Percentiles rank a stretch among this genome's conserved stretches.
Evolutionary conservation across 306 rosid genomes (phyloP).

Genomic region (Spatholobus suberectus): DNA sequence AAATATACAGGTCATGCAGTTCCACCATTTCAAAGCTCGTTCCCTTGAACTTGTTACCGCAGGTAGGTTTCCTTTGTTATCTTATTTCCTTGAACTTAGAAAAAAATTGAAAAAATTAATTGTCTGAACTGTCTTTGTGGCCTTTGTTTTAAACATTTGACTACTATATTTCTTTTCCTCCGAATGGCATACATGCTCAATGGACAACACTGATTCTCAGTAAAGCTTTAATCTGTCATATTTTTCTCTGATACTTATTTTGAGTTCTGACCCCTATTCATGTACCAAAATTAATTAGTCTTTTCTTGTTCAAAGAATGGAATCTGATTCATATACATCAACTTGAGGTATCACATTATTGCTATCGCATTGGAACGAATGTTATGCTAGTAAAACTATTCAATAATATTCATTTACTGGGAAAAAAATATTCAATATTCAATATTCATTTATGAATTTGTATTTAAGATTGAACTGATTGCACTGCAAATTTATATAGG

Average conservation of each 20-base stretch:
- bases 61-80: slow-evolving; percentile 51
- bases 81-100: neutral
- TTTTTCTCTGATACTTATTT: neutral
- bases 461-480: slow-evolving; percentile 24
- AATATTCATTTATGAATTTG: neutral
- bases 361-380: neutral
- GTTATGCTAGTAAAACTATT: neutral
- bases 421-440: neutral
- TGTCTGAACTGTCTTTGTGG: neutral
- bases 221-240: neutral
- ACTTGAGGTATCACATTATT: neutral
- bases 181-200: neutral
- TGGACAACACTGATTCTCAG: too few species aligned
- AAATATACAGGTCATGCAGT: slow-evolving; percentile 89
- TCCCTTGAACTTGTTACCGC: slow-evolving; percentile 61
- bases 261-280: neutral
- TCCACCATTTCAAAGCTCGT: slow-evolving; percentile 75
- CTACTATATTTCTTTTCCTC: neutral
- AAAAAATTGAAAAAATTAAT: neutral
- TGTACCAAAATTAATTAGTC: neutral
- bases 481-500: slow-evolving; percentile 48
- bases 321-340: neutral
- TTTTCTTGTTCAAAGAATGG: neutral
- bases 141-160: neutral
- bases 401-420: neutral